Evolutionary conservation across 768 basidiomycete species (phyloP).

Genomic region (Leccinum rimulosum): DNA sequence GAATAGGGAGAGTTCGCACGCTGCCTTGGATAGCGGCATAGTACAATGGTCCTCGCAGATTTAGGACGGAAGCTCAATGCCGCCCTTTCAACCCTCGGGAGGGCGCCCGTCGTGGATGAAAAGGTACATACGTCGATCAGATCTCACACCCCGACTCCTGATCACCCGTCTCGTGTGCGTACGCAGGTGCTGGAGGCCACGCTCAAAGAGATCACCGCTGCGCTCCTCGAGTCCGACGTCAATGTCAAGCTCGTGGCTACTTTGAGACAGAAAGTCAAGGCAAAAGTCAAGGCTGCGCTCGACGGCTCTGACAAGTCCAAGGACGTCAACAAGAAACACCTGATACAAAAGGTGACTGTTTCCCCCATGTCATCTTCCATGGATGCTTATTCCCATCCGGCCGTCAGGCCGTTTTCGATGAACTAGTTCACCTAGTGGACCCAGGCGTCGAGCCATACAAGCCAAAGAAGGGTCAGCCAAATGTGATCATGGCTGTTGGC

Average conservation of each 20-base stretch:
- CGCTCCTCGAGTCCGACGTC: conserved; percentile 93
- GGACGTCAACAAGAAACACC: conserved; percentile 78
- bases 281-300: conserved; percentile 79
- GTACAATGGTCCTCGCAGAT: conserved; percentile 89
- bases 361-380: not conserved
- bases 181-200: conserved; percentile 86
- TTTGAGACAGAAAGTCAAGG: conserved; percentile 85
- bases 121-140: conserved; percentile 50
- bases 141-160: not conserved
- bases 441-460: conserved; percentile 95
- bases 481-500: conserved; percentile 97
- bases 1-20: conserved; percentile 29
- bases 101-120: conserved; percentile 87
- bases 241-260: conserved; percentile 95
- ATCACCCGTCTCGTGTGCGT: conserved; percentile 6
- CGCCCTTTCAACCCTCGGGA: conserved; percentile 86
- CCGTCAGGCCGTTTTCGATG: conserved; percentile 88
- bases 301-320: conserved; percentile 74
- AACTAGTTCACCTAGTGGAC: conserved; percentile 92
- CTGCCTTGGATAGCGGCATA: conserved; percentile 13
- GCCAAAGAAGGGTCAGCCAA: conserved; percentile 90
- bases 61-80: conserved; percentile 91
- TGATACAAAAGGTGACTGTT: conserved; percentile 80
- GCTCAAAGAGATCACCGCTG: conserved; percentile 93
- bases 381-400: conserved; percentile 11